A percentile compares a stretch with the other conserved stretches of the same genome.
Evolutionary conservation across 345 rosid species (phyloP).

Genomic region (Populus simonii): DNA sequence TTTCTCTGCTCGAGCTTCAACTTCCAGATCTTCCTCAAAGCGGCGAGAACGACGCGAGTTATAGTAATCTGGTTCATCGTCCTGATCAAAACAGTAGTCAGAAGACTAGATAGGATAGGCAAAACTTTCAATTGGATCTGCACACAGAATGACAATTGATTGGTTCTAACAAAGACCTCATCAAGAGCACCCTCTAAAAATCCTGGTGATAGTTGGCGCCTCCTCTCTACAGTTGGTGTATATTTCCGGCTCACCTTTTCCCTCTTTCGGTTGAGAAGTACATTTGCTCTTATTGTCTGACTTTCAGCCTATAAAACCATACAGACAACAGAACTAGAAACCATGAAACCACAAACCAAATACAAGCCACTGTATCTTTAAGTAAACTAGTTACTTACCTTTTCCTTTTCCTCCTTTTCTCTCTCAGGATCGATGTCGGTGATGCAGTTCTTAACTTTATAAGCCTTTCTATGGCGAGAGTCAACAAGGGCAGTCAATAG

Average conservation of each 20-base stretch:
- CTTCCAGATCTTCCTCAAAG: conserved; percentile 89
- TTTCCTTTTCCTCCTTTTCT: conserved; percentile 96
- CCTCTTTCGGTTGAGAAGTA: conserved; percentile 78
- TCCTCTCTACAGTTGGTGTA: conserved; percentile 59
- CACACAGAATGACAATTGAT: background rate
- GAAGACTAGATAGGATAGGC: background rate
- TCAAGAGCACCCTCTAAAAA: conserved; percentile 95
- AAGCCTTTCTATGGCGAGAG: conserved; percentile 77
- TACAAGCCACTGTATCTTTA: conserved; percentile 5
- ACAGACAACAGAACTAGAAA: conserved; percentile 9
- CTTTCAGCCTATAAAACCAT: conserved; percentile 68
- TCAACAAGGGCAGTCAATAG: conserved; percentile 94
- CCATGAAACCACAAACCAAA: background rate
- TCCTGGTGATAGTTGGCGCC: conserved; percentile 85
- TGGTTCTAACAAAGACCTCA: conserved; percentile 47
- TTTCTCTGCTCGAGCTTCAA: conserved; percentile 84
- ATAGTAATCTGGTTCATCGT: conserved; percentile 78
- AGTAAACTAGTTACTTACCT: conserved; percentile 43
- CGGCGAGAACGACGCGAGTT: conserved; percentile 70
- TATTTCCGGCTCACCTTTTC: conserved; percentile 88
- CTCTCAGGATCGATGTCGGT: conserved; percentile 99
- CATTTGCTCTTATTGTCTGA: conserved; percentile 86
- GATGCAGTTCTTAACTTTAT: conserved; percentile 90
- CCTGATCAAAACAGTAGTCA: conserved; percentile 37
- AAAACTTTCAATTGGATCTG: background rate